Evolutionary conservation across 2,329 filamentous ascomycete genomes (phyloP), one percentile per base, ranked within the genome.

Genomic region (Aspergillaceae sp.): DNA sequence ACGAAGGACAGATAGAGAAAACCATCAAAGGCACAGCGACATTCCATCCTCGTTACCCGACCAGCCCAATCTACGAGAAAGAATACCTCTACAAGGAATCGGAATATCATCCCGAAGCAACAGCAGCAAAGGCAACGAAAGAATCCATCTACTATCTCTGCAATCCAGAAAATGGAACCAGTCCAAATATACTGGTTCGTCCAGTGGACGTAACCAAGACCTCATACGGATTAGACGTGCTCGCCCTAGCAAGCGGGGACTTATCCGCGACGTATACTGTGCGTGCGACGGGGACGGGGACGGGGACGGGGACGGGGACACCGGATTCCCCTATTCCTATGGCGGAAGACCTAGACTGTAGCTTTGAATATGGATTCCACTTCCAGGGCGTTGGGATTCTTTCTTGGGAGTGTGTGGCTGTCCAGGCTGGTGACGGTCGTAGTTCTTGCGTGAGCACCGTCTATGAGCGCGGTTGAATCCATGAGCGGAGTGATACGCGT

Each of bases 41-140:
- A 5, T 89, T 91, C 48, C 68, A 80, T 7, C 75, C 85, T 0
- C 75, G 84, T 1, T 63, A 70, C 1, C 77, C 78, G 4, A 86
- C 83, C 0, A 54, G 55, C 26, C 28, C 51, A 0, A 42, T 11
- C 0, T 71, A 64, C 49, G 59, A 68, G 7, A 62, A 59, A 4
- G 62, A 65, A n/a, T 67, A 62, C 45, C 58, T 66, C 3, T 64
- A 55, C 41, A 49, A 58, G 5, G 61, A 64, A 33, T 26, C n/a
- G n/a, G 33, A 33, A 33, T 5, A 8, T 3, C n/a, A 29, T 11
- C n/a, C 9, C 11, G 26, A 6, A n/a, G 26, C 29, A 4, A 28
- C 28, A n/a, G 29, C n/a, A 45, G 47, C 6, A 27, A 26, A 19
- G 29, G 10, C 5, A 8, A 11, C 19, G 43, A 42, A 30, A 28